phyloP scores from a whole-genome alignment of 2,329 filamentous ascomycete species.

The Nothomitra cinnamomea region DNA sequence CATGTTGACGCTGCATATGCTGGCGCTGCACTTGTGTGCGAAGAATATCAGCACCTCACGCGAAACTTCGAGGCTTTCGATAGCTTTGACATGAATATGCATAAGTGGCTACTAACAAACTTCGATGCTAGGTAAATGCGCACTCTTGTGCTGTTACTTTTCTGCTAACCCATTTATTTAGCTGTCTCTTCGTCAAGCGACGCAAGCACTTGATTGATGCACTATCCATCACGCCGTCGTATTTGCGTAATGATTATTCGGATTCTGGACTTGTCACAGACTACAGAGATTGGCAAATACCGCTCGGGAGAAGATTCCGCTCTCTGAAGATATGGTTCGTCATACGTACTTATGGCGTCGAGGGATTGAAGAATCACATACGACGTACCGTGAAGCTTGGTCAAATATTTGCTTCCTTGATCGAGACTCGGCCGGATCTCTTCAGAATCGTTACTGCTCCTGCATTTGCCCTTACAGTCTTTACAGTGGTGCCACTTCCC shows the following conservation, averaged over 20 bases:
- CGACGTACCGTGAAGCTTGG: conserved; percentile 50
- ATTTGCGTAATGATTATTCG: conserved; percentile 66
- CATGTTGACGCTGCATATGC: conserved; percentile 92
- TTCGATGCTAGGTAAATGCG: conserved; percentile 48
- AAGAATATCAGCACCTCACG: conserved; percentile 59
- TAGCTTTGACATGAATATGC: conserved; percentile 89
- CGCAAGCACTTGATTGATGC: conserved; percentile 63
- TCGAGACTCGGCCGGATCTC: conserved; percentile 45
- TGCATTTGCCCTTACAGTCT: conserved; percentile 61
- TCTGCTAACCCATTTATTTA: conserved; percentile 27
- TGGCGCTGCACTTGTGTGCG: conserved; percentile 64
- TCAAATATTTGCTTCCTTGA: conserved; percentile 47
- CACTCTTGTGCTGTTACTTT: neutral
- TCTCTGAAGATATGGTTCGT: conserved; percentile 94
- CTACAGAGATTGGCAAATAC: conserved; percentile 95
- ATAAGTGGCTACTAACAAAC: conserved; percentile 93
- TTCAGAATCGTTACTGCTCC: conserved; percentile 63
- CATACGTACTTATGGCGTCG: conserved; percentile 61
- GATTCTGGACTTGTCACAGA: conserved; percentile 78
- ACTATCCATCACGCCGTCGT: conserved; percentile 61
- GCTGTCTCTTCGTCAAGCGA: conserved; percentile 62
- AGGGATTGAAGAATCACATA: conserved; percentile 59
- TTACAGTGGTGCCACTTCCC: conserved; percentile 33
- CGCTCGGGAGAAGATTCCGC: conserved; percentile 74
- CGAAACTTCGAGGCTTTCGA: conserved; percentile 50